Percentiles rank a stretch among this genome's conserved stretches.
Conservation (phyloP, 345 rosid species). For the Aegle marmelos region DNA sequence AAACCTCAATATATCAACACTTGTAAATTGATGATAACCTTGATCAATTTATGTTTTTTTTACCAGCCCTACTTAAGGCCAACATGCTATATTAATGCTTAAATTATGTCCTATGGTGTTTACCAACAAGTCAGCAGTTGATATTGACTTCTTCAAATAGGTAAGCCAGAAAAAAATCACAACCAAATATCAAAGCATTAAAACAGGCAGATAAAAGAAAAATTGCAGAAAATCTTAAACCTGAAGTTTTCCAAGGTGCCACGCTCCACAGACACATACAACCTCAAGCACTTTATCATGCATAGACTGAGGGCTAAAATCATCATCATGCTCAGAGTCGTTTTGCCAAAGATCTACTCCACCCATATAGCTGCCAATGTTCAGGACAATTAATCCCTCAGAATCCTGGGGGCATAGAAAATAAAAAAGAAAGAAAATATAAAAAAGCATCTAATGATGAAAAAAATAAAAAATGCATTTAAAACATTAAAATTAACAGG, state of each 20-base stretch:
- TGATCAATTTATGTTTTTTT: too few species aligned
- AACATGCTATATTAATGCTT: too few species aligned
- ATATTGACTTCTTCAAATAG: too few species aligned
- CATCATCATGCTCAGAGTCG: slow-evolving; percentile 68
- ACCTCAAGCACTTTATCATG: slow-evolving; percentile 79
- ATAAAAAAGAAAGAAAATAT: neutral
- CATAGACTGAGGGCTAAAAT: slow-evolving; percentile 63
- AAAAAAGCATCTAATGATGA: neutral
- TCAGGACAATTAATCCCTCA: slow-evolving; percentile 75
- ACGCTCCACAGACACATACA: slow-evolving; percentile 75
- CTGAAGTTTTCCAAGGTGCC: slow-evolving; percentile 95
- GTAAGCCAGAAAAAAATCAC: neutral
- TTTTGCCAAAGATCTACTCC: slow-evolving; percentile 93
- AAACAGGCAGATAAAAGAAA: neutral
- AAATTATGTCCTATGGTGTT: too few species aligned
- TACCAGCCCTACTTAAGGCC: too few species aligned
- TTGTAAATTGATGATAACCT: too few species aligned
- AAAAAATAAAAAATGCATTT: neutral
- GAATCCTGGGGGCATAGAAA: slow-evolving; percentile 46
- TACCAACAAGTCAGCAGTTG: too few species aligned
- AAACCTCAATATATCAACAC: too few species aligned
- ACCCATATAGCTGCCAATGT: slow-evolving; percentile 91
- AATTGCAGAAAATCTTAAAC: slow-evolving; percentile 21
- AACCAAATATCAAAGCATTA: neutral
- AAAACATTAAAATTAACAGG: neutral